phyloP scores from a whole-genome alignment of 371 early-diverging fungal species.

The Mortierella sp. region DNA sequence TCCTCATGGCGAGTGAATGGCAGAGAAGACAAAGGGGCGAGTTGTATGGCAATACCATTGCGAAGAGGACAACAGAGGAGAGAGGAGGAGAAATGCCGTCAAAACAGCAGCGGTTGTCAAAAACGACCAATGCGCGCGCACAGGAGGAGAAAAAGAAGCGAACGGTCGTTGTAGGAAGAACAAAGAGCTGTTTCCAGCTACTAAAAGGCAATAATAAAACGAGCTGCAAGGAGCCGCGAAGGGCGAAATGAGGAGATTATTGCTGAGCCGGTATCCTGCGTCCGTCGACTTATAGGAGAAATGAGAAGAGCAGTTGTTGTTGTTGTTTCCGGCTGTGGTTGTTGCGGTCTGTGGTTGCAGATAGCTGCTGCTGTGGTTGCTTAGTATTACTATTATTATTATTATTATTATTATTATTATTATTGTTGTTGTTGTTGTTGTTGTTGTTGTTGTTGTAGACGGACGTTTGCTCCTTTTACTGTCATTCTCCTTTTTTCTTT shows the following conservation, averaged over 20 bases:
- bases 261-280: slow-evolving; percentile 1
- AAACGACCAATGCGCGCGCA: not conserved
- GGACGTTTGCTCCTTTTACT: not conserved
- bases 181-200: not conserved
- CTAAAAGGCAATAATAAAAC: not conserved
- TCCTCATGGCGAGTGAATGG: not conserved
- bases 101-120: not conserved
- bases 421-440: no score
- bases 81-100: not conserved
- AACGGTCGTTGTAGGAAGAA: not conserved
- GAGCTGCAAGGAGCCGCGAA: slow-evolving; percentile 3
- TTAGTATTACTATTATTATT: not conserved
- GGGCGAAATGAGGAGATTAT: not conserved
- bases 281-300: not conserved
- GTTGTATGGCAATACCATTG: not conserved
- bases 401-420: no score
- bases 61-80: not conserved
- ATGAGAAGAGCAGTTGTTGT: not conserved
- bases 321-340: not conserved
- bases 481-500: not conserved
- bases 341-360: not conserved
- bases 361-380: not conserved
- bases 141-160: not conserved
- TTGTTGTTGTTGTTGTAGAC: no score
- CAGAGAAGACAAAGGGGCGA: not conserved